A percentile compares a stretch with the other conserved stretches of the same genome.
These are phyloP conservation scores for Collariella sp. DNA, from an alignment of 495 filamentous ascomycete genomes.

Conservation along the genomic window DNA sequence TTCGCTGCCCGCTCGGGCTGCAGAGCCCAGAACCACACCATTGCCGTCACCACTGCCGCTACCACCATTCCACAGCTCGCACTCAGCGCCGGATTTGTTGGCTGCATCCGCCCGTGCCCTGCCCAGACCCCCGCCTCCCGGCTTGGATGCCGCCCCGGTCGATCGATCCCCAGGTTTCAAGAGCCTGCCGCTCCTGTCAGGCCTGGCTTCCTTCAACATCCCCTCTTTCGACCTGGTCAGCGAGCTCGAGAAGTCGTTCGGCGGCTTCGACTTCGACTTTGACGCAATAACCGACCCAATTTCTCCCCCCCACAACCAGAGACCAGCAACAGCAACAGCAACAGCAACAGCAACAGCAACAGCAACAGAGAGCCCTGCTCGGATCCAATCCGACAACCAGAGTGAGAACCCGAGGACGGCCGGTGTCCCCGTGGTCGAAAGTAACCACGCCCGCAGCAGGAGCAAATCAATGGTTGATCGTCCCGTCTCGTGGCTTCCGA, in stretches of 20 bases:
- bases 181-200: slow-evolving; percentile 22
- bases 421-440: slow-evolving; percentile 18
- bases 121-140: slow-evolving; percentile 13
- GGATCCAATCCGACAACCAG: slow-evolving; percentile 1
- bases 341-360: slow-evolving; percentile 12
- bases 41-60: slow-evolving; percentile 11
- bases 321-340: slow-evolving; percentile 26
- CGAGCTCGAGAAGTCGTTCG: slow-evolving; percentile 35
- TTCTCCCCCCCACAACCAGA: too few species aligned
- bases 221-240: slow-evolving; percentile 37
- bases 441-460: slow-evolving; percentile 23
- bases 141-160: slow-evolving; percentile 9
- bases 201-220: slow-evolving; percentile 34
- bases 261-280: too few species aligned
- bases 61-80: slow-evolving; percentile 28
- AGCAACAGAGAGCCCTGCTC: background rate
- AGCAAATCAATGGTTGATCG: slow-evolving; percentile 36
- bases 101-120: slow-evolving; percentile 10
- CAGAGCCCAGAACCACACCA: slow-evolving; percentile 21
- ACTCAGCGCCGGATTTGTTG: slow-evolving; percentile 29
- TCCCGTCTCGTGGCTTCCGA: slow-evolving; percentile 38
- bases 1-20: slow-evolving; percentile 35
- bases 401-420: background rate
- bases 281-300: too few species aligned
- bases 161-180: slow-evolving; percentile 21